Evolutionary conservation across 352 stramenopile species (phyloP), one percentile per base, ranked within the genome.

Genomic region (Globisporangium megalacanthum): DNA sequence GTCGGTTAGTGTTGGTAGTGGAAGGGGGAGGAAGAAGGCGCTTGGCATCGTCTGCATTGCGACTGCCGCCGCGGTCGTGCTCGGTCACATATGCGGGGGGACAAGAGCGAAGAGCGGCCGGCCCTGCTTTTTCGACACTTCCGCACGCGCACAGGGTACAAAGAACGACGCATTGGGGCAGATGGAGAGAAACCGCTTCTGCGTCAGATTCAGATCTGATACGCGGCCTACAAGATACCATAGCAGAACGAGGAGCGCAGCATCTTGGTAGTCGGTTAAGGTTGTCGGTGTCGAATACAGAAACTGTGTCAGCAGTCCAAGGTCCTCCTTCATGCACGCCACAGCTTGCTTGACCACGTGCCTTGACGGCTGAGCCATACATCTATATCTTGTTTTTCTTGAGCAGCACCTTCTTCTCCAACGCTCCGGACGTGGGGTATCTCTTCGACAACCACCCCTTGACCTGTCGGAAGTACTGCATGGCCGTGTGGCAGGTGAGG

Each of bases 231-330:
- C 62, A 4, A 52, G 20, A 20, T 63, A 65, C 58, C 58, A 65
- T 49, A 67, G 56, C 0, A 67, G 10, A 0, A 56, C 56, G 10
- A 68, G 22, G 6, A 65, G 19, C 3, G 52, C 56, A 6, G 62
- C 59, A 19, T 73, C 62, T 42, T 73, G 58, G n/a, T 73, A 65
- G 20, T 68, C 52, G 1, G 49, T 52, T 4, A 31, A 6, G 1
- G 19, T 58, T 10, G 17, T 20, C 1, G 56, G 45, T 15, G 44
- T 11, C 56, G 59, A 22, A 49, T 49, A 33, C 14, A 49, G 20
- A 39, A 13, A 11, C 33, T 33, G 1, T 0, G 4, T 25, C 52
- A 56, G 29, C 5, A 6, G 52, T 3, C 15, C 4, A 2, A 56
- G 8, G 6, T 49, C 51, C 9, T 6, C 19, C 13, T 49, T 56